Evolutionary conservation across 345 rosid genomes (phyloP), one percentile per base, ranked within the genome.

Genomic region (Gossypium turneri): DNA sequence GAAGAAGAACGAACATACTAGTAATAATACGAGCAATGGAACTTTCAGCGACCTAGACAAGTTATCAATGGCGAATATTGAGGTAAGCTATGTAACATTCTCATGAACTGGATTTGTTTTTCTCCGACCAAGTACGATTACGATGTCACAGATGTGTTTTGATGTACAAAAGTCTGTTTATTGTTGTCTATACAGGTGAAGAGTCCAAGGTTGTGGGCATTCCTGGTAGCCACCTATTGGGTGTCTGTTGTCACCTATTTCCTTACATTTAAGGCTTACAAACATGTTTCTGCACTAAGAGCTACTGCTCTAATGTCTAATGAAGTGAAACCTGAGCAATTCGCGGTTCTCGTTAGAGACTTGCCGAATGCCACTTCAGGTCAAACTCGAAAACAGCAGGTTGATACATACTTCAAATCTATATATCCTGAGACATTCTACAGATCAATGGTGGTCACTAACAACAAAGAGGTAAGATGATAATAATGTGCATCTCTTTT

Each of bases 401-500:
- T 92, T n/a, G 97, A 94, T 83, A 83, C 97, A 9, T 94, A 85
- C 78, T 92, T 91, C 81, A 84, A 82, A 79, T 70, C 90, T 50
- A 88, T 94, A 56, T 90, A 92, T 84, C 93, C 92, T 0, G 91
- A 92, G 6, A 84, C 97, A 15, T 94, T 85, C 82, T 92, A 92
- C 79, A 82, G 97, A 81, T 94, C 98, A 4, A 82, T 94, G 85
- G 85, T 94, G 52, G 83, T 82, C 48, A 94, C 98, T 3, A 58
- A 90, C 78, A 94, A 89, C 80, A 88, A 82, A 80, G 71, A 83
- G 92, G 98, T 92, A 84, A n/a, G 0, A 58, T 56, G 1, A 17
- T 73, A 34, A 29, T 17, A 51, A 27, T 53, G 16, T 69, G 45
- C 43, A n/a, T 53, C 58, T 17, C 22, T n/a, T 13, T 51, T 19